Conservation (phyloP, 306 rosid genomes). For the Sesbania bispinosa region DNA sequence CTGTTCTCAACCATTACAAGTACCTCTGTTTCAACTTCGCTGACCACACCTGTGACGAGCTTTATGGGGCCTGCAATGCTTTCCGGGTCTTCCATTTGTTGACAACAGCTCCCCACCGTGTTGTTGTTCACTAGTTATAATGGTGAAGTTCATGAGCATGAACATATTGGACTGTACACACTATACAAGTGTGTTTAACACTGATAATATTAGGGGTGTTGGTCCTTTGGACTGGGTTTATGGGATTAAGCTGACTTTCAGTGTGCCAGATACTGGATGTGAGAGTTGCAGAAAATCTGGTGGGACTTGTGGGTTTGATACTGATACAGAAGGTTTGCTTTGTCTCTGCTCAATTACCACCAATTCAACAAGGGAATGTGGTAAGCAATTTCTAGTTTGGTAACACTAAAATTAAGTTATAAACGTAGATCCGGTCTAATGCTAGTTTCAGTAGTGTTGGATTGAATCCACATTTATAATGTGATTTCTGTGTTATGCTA, state of each 20-base stretch:
- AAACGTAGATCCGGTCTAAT: too few species aligned
- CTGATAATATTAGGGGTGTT: constrained; percentile 49
- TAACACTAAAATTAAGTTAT: too few species aligned
- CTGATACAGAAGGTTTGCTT: constrained; percentile 67
- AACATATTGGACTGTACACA: constrained; percentile 85
- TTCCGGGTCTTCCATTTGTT: constrained; percentile 68
- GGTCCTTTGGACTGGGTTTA: constrained; percentile 90
- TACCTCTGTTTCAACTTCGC: constrained; percentile 85
- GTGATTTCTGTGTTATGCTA: too few species aligned
- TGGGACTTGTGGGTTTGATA: constrained; percentile 85
- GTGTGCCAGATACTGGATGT: constrained; percentile 75
- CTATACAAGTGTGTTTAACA: constrained; percentile 63
- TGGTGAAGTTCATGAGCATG: constrained; percentile 83
- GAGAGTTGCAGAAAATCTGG: constrained; percentile 59
- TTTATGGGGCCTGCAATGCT: constrained; percentile 71
- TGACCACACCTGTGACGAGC: constrained; percentile 89
- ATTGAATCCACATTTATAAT: too few species aligned
- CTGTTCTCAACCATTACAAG: constrained; percentile 87
- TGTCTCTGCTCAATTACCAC: constrained; percentile 69
- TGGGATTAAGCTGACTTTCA: constrained; percentile 70
- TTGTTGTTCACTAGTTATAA: constrained; percentile 70
- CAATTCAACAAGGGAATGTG: constrained; percentile 69
- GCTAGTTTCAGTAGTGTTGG: too few species aligned
- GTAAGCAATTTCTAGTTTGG: too few species aligned
- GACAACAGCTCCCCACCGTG: constrained; percentile 73